A percentile compares a stretch with the other conserved stretches of the same genome.
phyloP scores from a whole-genome alignment of 139 green algal genomes.

The Micractinium sp. region DNA sequence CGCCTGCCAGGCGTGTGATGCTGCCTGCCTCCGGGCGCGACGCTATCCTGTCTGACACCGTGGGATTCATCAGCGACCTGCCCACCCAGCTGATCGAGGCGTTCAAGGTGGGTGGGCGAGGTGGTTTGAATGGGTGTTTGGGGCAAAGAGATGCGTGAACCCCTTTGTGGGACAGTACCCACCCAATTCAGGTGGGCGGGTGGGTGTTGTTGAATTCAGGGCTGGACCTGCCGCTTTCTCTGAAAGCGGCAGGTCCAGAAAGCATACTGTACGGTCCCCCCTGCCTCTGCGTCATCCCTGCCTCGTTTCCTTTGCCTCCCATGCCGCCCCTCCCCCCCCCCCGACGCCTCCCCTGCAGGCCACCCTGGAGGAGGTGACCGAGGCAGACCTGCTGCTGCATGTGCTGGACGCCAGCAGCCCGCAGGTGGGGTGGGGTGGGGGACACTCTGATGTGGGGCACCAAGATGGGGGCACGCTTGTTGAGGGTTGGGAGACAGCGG shows the following conservation, averaged over 20 bases:
- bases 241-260: too few relatives aligned
- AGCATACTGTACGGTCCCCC: too few relatives aligned
- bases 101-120: conserved; percentile 51
- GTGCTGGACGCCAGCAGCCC: conserved; percentile 69
- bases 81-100: conserved; percentile 71
- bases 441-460: too few relatives aligned
- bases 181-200: too few relatives aligned
- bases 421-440: background rate
- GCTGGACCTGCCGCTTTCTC: too few relatives aligned
- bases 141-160: too few relatives aligned
- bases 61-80: conserved; percentile 84
- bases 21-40: conserved; percentile 50
- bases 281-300: too few relatives aligned
- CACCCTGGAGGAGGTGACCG: conserved; percentile 76
- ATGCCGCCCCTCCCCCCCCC: background rate
- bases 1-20: conserved; percentile 26
- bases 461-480: too few relatives aligned
- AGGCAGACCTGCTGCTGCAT: conserved; percentile 78
- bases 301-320: background rate
- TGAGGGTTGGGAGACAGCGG: too few relatives aligned
- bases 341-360: conserved; percentile 38
- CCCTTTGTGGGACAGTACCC: too few relatives aligned
- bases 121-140: background rate
- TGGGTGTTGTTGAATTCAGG: too few relatives aligned
- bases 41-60: conserved; percentile 66